phyloP scores from a whole-genome alignment of 345 rosid species.

The Acer campestre region DNA sequence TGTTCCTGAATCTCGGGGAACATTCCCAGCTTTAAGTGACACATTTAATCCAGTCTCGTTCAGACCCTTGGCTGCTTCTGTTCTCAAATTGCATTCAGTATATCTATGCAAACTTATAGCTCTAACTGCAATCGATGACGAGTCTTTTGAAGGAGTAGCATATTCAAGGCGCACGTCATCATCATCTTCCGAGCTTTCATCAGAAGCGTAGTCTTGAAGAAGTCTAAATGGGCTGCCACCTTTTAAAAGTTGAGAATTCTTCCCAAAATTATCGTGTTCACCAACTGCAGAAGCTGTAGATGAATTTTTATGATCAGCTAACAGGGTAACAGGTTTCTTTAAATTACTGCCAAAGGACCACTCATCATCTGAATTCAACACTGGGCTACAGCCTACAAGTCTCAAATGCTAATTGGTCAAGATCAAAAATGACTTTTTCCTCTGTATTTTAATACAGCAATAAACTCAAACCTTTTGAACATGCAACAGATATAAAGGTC shows the following conservation, averaged over 20 bases:
- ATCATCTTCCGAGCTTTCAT: conserved; percentile 45
- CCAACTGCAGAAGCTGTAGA: conserved; percentile 15
- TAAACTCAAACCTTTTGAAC: not conserved
- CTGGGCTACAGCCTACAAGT: no score
- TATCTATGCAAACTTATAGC: conserved; percentile 14
- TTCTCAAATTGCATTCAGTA: conserved; percentile 21
- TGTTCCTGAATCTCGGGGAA: conserved; percentile 12
- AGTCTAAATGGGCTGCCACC: conserved; percentile 48
- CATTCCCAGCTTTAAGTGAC: conserved; percentile 8
- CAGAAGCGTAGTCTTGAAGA: conserved; percentile 54
- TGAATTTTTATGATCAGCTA: conserved; percentile 7
- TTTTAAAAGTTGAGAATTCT: conserved; percentile 24
- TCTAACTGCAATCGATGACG: conserved; percentile 25
- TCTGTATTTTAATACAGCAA: conserved; percentile 17
- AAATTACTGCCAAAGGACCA: conserved; percentile 11
- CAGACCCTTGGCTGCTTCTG: conserved; percentile 16
- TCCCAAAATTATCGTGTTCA: conserved; percentile 20
- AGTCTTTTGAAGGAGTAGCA: conserved; percentile 13
- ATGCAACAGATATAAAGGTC: conserved; percentile 2
- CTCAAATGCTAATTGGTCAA: conserved; percentile 14
- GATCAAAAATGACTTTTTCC: conserved; percentile 9
- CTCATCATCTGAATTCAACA: conserved; percentile 2
- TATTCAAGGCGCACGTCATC: conserved; percentile 14
- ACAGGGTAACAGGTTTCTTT: conserved; percentile 19
- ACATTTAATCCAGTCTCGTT: conserved; percentile 20